Base-by-base conservation (phyloP, 1,139 yeast genomes). In the Candida sanyaensis region DNA sequence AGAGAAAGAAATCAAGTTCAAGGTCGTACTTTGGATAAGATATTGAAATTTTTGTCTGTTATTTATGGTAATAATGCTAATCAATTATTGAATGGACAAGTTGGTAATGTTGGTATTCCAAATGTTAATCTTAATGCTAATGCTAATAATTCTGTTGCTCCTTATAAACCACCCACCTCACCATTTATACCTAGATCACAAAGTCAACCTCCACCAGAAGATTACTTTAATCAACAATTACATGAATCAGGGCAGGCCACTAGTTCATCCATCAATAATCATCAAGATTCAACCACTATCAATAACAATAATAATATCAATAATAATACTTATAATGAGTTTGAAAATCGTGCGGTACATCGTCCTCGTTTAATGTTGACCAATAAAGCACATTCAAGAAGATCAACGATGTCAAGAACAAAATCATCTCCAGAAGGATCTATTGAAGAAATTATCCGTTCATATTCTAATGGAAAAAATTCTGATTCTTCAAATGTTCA, bases 1-100 rank as follows among this genome's bases (percentile, higher is more conserved):
- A 75, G 97, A 48, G 97, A 93, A 63, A 81, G 95, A 52, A 89
- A 91, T 63, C 83, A 86, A 55, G 78, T 86, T 38, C 99, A 93
- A 63, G 84, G 92, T 32, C 92, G 88, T 54, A 90, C 97, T 24
- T 74, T 93, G 52, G 96, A 91, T 57, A 87, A 89, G 58, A 93
- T 93, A 41, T 71, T 95, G 60, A 82, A 95, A 55, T 92, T 93
- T 58, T 72, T 93, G 57, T 96, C 97, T 1, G 82, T 93, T 10
- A 78, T 89, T 4, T 88, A 91, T 62, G 96, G 96, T 31, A 85
- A 81, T 55, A 84, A 77, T 53, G 68, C 75, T 0, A 78, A 83
- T 12, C 82, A 81, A 58, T 69, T 72, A 6, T 62, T 73, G 47
- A 78, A 73, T 51, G 69, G 68, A 21, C 73, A 65, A 37, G 59